These are phyloP conservation scores for Myxozyma nipponensis DNA, from an alignment of 805 yeast species.

Conservation along the genomic window DNA sequence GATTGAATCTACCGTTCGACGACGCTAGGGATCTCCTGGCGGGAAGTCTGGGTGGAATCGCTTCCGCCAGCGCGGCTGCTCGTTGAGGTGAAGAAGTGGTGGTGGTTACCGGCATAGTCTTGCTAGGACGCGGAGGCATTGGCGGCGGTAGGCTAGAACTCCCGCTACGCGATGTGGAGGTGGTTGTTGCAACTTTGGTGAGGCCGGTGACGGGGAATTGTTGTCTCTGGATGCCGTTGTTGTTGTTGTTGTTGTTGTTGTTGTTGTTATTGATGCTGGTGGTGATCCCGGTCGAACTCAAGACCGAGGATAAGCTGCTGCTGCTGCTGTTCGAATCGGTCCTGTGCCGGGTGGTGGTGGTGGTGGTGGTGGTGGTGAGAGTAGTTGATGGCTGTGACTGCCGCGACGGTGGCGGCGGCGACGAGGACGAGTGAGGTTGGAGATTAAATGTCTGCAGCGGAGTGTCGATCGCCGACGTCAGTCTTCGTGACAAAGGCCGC, in stretches of 20 bases:
- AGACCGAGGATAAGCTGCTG: constrained; percentile 4
- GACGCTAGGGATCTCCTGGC: not conserved
- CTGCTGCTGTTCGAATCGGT: constrained; percentile 8
- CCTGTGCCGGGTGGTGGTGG: constrained; percentile 2
- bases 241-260: not conserved
- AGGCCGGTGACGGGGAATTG: constrained; percentile 23
- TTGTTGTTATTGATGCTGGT: not conserved
- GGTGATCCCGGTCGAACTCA: not conserved
- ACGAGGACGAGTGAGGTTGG: not conserved
- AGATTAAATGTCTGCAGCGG: constrained; percentile 17
- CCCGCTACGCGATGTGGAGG: not conserved
- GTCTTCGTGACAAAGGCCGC: not conserved
- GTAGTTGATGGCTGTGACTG: not conserved
- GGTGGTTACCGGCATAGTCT: not conserved
- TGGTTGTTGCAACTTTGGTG: constrained; percentile 5
- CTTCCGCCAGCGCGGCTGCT: not conserved
- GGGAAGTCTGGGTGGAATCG: not conserved
- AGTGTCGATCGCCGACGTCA: constrained; percentile 7
- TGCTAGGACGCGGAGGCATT: constrained; percentile 14
- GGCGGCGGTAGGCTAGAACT: constrained; percentile 5
- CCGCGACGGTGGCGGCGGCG: not conserved
- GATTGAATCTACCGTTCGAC: not conserved
- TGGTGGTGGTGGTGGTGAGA: not conserved
- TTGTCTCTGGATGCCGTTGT: constrained; percentile 1
- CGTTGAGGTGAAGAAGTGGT: not conserved